These are phyloP conservation scores for Zopfochytrium polystomum DNA, from an alignment of 371 early-diverging fungal species.

Conservation along the genomic window DNA sequence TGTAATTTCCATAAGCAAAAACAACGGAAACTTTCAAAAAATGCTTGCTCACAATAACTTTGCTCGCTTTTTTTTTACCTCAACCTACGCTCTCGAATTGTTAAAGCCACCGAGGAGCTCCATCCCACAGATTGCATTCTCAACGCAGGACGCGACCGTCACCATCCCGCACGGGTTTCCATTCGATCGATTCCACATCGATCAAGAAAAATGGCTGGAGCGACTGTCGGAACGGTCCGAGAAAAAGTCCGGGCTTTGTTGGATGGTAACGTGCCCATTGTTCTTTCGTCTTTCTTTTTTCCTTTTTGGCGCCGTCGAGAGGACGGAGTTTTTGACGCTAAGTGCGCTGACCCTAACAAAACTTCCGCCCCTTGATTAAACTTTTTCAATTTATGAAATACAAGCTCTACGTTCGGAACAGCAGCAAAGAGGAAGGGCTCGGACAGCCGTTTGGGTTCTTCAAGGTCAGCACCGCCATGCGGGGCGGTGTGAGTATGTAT, in stretches of 20 bases:
- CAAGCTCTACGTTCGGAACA: slow-evolving; percentile 58
- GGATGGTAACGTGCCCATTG: slow-evolving; percentile 25
- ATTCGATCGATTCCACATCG: slow-evolving; percentile 64
- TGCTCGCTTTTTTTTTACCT: neutral
- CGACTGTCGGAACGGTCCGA: slow-evolving; percentile 20
- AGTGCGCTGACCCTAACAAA: slow-evolving; percentile 44
- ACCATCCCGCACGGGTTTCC: slow-evolving; percentile 64
- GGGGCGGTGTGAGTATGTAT: slow-evolving; percentile 63
- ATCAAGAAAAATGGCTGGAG: slow-evolving; percentile 28
- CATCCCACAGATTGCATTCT: slow-evolving; percentile 55
- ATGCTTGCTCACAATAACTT: neutral
- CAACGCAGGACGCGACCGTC: slow-evolving; percentile 46
- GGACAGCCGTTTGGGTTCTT: slow-evolving; percentile 71
- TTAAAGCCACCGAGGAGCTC: slow-evolving; percentile 48
- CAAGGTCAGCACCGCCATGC: slow-evolving; percentile 52
- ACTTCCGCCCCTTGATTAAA: slow-evolving; percentile 46
- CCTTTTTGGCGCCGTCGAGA: too few relatives aligned
- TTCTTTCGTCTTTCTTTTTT: neutral
- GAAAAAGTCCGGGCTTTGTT: slow-evolving; percentile 27
- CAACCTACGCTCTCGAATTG: too few relatives aligned
- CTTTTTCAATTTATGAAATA: slow-evolving; percentile 41
- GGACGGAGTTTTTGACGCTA: neutral
- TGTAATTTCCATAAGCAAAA: too few relatives aligned
- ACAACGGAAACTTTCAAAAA: too few relatives aligned
- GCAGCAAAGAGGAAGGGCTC: slow-evolving; percentile 48